phyloP scores from a whole-genome alignment of 108 stramenopile species.

The Nannochloropsis oceanica region DNA sequence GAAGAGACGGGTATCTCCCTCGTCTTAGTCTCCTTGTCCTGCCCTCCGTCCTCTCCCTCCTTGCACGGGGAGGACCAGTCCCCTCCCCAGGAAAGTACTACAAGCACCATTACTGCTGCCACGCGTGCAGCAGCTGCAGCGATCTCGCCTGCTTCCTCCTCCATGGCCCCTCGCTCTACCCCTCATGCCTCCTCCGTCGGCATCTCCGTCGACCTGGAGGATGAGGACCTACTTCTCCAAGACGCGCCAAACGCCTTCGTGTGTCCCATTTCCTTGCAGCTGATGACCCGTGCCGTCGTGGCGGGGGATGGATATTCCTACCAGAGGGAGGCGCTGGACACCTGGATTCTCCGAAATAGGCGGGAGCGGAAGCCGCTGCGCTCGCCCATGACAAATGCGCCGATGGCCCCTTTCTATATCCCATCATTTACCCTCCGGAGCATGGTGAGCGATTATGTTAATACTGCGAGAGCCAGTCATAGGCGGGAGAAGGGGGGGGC shows the following conservation, averaged over 20 bases:
- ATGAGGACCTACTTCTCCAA: background rate
- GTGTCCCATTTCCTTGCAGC: background rate
- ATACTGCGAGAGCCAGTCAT: too few relatives aligned
- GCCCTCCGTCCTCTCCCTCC: too few relatives aligned
- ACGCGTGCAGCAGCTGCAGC: too few relatives aligned
- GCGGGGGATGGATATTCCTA: background rate
- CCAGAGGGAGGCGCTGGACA: background rate
- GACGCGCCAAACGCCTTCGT: background rate
- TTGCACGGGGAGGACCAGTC: too few relatives aligned
- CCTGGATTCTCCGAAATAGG: background rate
- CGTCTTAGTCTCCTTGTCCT: too few relatives aligned
- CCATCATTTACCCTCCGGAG: background rate
- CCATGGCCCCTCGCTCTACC: too few relatives aligned
- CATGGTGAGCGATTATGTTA: background rate
- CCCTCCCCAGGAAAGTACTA: too few relatives aligned
- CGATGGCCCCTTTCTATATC: background rate
- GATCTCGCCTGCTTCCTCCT: too few relatives aligned
- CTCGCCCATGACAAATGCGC: background rate
- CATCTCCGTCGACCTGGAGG: background rate
- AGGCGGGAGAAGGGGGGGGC: background rate
- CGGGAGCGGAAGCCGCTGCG: background rate
- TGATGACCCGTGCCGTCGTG: background rate
- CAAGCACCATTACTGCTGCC: too few relatives aligned
- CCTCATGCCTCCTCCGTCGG: too few relatives aligned
- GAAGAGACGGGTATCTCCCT: too few relatives aligned